Evolutionary conservation across 768 basidiomycete species (phyloP), one percentile per base, ranked within the genome.

Genomic region (Chalciporus sphaerocephalus): DNA sequence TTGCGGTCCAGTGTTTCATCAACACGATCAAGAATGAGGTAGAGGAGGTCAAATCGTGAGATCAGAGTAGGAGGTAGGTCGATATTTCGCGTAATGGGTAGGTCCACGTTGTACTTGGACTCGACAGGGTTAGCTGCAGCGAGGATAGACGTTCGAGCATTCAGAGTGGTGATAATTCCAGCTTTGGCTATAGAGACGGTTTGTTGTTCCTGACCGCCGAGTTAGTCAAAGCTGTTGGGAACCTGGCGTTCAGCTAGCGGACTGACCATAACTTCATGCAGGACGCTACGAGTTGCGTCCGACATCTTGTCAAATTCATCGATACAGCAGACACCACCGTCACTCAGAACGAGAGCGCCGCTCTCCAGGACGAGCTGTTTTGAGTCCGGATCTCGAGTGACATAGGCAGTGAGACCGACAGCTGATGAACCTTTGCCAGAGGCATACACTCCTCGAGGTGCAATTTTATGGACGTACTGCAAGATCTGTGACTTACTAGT

Each of bases 231-330:
- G 9, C 24, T 15, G 23, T 34, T 21, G 16, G 34, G 20, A 11
- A 7, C 25, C 44, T 20, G 7, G 16, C 18, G 21, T 35, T 13
- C 8, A 27, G 21, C 18, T 44, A 2, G 17, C 18, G 49, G 42
- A 54, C 75, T 42, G 53, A 91, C 90, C 95, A 98, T 98, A 13
- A 96, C 94, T 81, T 98, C 95, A 67, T 99, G 96, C 36, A 99
- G 79, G 8, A 98, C 95, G 61, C 96, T 97, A 38, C 96, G 85
- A 35, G 96, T 98, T 5, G 90, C 81, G 50, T 97, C 87, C 27
- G 94, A 93, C 96, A 99, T 99, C 68, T 99, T 99, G 71, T 99
- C 96, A 56, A 99, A 98, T 67, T 98, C 95, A 56, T 98, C 95
- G 54, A 98, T 98, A 61, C 95, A 98, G 63, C 93, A 97, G 5